Evolutionary conservation across 202 grass and related monocot genomes (phyloP).

Genomic region (Carex sylvatica): DNA sequence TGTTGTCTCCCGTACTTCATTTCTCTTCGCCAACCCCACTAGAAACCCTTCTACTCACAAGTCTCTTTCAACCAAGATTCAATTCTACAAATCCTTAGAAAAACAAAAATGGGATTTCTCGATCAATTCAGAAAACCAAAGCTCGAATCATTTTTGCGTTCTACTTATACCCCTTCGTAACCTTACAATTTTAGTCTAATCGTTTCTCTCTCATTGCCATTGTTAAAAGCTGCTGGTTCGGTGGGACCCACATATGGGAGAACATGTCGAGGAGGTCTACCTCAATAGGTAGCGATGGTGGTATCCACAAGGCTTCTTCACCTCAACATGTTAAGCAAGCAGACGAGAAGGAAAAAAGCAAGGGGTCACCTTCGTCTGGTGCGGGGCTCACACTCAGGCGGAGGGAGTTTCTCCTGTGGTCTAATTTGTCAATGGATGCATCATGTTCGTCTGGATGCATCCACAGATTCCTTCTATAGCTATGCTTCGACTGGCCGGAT

Average conservation of each 20-base stretch:
- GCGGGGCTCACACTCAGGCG: conserved; percentile 42
- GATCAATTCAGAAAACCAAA: not conserved
- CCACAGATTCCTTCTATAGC: conserved; percentile 88
- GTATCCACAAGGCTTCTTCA: not conserved
- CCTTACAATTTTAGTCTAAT: not conserved
- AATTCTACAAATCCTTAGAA: not conserved
- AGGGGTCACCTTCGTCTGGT: conserved; percentile 35
- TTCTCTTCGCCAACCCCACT: too few species aligned
- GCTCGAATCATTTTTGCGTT: not conserved
- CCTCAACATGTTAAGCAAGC: not conserved
- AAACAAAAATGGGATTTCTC: not conserved
- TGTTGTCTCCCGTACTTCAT: too few species aligned
- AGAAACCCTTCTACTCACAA: too few species aligned
- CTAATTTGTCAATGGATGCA: conserved; percentile 72
- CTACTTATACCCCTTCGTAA: not conserved
- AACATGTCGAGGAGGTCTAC: conserved; percentile 12
- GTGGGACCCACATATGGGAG: conserved; percentile 8
- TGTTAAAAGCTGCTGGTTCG: not conserved
- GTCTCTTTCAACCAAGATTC: not conserved
- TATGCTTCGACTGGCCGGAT: conserved; percentile 77
- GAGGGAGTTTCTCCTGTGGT: conserved; percentile 81
- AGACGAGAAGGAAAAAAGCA: conserved; percentile 17
- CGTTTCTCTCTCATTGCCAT: conserved; percentile 12
- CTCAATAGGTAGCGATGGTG: not conserved
- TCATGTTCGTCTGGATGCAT: conserved; percentile 93